A percentile compares a stretch with the other conserved stretches of the same genome.
Evolutionary conservation across 2,329 filamentous ascomycete species (phyloP).

Genomic region (Alternaria triticimaculans): DNA sequence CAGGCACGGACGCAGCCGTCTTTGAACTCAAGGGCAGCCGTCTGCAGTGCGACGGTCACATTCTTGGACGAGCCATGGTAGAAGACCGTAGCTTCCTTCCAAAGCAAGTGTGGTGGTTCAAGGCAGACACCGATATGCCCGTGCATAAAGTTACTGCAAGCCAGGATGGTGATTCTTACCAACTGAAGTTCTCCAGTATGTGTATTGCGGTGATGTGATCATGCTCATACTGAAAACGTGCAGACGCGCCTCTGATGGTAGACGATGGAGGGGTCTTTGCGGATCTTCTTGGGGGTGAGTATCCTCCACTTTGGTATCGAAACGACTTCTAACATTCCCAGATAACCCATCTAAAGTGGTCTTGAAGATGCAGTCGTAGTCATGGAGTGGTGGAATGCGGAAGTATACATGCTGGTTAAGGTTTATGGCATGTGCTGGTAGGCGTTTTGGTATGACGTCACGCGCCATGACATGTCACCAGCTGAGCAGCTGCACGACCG

Average conservation of each 20-base stretch:
- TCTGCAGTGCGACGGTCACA: slow-evolving; percentile 23
- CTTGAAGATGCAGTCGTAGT: slow-evolving; percentile 7
- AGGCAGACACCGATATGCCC: slow-evolving; percentile 15
- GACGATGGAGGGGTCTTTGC: slow-evolving; percentile 17
- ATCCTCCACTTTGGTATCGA: not conserved
- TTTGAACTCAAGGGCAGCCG: slow-evolving; percentile 27
- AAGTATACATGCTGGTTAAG: not conserved
- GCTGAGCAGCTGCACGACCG: not conserved
- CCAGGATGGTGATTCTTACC: slow-evolving; percentile 20
- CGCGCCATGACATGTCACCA: not conserved
- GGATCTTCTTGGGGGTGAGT: slow-evolving; percentile 20
- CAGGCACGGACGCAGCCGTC: slow-evolving; percentile 25
- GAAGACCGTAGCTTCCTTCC: slow-evolving; percentile 29
- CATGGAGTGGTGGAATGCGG: not conserved
- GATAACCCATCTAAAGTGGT: slow-evolving; percentile 3
- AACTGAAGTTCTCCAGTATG: slow-evolving; percentile 26
- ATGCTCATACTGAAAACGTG: not conserved
- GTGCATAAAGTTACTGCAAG: slow-evolving; percentile 25
- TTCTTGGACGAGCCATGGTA: slow-evolving; percentile 20
- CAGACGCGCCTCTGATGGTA: slow-evolving; percentile 18
- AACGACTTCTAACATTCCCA: not conserved
- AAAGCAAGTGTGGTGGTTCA: slow-evolving; percentile 34
- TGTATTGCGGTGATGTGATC: not conserved
- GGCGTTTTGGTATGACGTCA: not conserved
- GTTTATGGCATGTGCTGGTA: not conserved